Conservation (phyloP, 306 rosid genomes). For the Medicago truncatula region DNA sequence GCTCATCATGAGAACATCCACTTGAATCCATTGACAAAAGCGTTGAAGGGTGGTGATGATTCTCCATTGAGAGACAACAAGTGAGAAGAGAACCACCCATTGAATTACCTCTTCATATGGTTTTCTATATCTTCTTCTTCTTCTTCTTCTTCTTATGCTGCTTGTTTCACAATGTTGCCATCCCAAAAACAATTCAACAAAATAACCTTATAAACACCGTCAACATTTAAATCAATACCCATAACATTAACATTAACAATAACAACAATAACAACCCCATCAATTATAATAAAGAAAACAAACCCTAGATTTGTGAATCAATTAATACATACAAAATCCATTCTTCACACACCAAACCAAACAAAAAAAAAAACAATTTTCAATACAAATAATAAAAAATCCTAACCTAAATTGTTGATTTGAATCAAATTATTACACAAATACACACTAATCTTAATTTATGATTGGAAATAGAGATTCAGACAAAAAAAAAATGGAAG, state of each 20-base stretch:
- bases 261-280: slow-evolving; percentile 80
- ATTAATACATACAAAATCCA: slow-evolving; percentile 50
- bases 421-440: neutral
- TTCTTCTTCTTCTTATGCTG: slow-evolving; percentile 35
- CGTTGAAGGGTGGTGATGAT: slow-evolving; percentile 86
- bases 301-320: slow-evolving; percentile 54
- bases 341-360: slow-evolving; percentile 35
- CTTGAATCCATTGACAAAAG: slow-evolving; percentile 93
- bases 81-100: slow-evolving; percentile 80
- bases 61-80: slow-evolving; percentile 70
- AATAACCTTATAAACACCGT: slow-evolving; percentile 65
- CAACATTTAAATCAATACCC: slow-evolving; percentile 72
- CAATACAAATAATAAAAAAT: neutral
- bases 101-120: slow-evolving; percentile 54
- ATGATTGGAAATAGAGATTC: neutral
- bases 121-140: neutral
- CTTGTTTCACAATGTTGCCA: slow-evolving; percentile 57
- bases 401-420: neutral
- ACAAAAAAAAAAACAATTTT: neutral
- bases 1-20: slow-evolving; percentile 85
- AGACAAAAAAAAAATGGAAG: neutral
- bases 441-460: neutral
- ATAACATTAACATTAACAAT: slow-evolving; percentile 6
- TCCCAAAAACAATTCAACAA: slow-evolving; percentile 61
- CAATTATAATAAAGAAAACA: slow-evolving; percentile 58